Evolutionary conservation across 352 stramenopile genomes (phyloP).

Genomic region (Labyrinthula sp.): DNA sequence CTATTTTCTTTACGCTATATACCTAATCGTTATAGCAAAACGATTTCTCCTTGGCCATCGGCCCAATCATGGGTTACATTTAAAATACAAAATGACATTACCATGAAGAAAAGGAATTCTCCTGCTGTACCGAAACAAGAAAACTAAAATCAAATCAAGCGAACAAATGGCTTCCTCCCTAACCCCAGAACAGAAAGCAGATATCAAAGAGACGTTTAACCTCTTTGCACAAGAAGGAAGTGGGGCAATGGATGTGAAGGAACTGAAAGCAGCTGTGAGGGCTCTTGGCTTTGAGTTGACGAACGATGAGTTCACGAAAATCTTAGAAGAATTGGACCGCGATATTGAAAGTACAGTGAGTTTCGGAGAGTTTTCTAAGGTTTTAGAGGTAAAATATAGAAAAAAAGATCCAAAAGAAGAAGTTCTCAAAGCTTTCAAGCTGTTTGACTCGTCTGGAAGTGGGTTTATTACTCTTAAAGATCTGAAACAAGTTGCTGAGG

Average conservation of each 20-base stretch:
- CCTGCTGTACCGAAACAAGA: too few species aligned
- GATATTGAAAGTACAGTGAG: slow-evolving; percentile 55
- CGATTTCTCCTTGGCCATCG: too few species aligned
- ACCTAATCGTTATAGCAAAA: too few species aligned
- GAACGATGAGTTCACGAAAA: slow-evolving; percentile 66
- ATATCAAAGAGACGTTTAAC: slow-evolving; percentile 76
- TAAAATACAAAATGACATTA: too few species aligned
- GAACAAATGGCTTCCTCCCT: too few species aligned
- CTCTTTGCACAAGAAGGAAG: slow-evolving; percentile 72
- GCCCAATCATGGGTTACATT: too few species aligned
- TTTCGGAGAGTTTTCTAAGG: slow-evolving; percentile 76
- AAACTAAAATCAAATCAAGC: too few species aligned
- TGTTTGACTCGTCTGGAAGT: slow-evolving; percentile 79
- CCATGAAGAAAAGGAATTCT: too few species aligned
- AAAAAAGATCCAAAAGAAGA: slow-evolving; percentile 61
- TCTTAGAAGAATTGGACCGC: slow-evolving; percentile 78
- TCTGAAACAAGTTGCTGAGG: slow-evolving; percentile 67
- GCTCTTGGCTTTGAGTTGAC: slow-evolving; percentile 64
- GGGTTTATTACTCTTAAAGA: slow-evolving; percentile 80
- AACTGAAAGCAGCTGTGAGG: slow-evolving; percentile 77
- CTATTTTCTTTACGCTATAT: too few species aligned
- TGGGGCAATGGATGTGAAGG: slow-evolving; percentile 64
- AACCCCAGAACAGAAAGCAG: too few species aligned
- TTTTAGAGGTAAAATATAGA: slow-evolving; percentile 78
- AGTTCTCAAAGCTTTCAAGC: slow-evolving; percentile 71